Conservation (phyloP, 163 green algal species). For the Scenedesmus sp. region DNA sequence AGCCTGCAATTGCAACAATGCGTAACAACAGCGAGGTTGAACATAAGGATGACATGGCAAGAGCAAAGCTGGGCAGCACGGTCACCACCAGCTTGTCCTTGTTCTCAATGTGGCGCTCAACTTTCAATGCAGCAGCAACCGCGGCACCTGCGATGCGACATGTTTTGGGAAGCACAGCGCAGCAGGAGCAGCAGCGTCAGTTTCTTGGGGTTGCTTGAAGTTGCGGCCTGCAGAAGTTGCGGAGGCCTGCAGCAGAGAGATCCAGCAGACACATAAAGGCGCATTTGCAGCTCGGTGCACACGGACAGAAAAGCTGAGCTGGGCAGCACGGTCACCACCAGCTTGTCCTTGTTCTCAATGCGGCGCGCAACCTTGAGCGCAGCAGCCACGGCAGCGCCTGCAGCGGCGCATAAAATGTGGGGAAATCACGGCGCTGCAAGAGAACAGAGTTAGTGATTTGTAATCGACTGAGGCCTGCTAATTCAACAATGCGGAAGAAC, state of each 20-base stretch:
- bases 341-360: constrained; percentile 87
- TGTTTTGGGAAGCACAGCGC: too few species aligned
- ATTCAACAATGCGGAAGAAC: too few species aligned
- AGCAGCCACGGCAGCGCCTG: constrained; percentile 81
- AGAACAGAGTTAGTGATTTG: not conserved
- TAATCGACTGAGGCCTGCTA: too few species aligned
- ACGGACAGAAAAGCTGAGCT: constrained; percentile 51
- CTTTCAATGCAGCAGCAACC: constrained; percentile 77
- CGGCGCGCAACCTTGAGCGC: constrained; percentile 79
- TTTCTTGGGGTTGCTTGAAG: too few species aligned
- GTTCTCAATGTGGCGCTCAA: constrained; percentile 82
- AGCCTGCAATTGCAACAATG: too few species aligned
- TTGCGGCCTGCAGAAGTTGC: too few species aligned
- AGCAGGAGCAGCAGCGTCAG: too few species aligned
- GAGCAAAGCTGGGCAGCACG: not conserved
- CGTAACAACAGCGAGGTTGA: too few species aligned
- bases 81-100: constrained; percentile 86
- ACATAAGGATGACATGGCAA: too few species aligned
- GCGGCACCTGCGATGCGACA: constrained; percentile 66
- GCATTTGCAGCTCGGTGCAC: too few species aligned
- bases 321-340: constrained; percentile 77
- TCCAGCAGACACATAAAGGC: too few species aligned
- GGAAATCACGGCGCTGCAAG: not conserved
- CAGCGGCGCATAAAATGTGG: not conserved
- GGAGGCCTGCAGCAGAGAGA: too few species aligned